Evolutionary conservation across 495 filamentous ascomycete species (phyloP).

Genomic region (Xylona heveae): DNA sequence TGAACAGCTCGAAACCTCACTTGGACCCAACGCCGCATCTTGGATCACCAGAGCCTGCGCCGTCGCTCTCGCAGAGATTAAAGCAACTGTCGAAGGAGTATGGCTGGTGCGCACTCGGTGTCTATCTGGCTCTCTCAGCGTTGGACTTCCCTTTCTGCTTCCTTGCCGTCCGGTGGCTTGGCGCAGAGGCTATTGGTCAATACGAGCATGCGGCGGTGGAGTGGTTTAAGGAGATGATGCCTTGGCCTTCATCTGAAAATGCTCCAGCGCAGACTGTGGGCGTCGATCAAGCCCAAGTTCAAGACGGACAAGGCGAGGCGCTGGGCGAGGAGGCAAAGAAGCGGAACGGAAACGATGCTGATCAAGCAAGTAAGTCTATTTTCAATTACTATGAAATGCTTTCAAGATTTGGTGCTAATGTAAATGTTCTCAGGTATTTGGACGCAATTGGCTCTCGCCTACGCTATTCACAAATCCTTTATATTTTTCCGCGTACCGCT

Average conservation of each 20-base stretch:
- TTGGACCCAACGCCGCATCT: neutral
- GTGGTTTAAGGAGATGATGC: constrained; percentile 20
- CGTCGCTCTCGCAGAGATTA: constrained; percentile 44
- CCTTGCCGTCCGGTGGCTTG: constrained; percentile 57
- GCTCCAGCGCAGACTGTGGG: constrained; percentile 6
- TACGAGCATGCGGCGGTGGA: constrained; percentile 27
- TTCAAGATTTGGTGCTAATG: neutral
- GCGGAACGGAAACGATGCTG: constrained; percentile 17
- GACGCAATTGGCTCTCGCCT: constrained; percentile 86
- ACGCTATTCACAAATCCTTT: constrained; percentile 94
- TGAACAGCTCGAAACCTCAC: neutral
- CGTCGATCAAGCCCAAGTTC: constrained; percentile 13
- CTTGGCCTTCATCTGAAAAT: constrained; percentile 17
- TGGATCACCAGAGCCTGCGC: constrained; percentile 7
- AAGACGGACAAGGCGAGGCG: constrained; percentile 20
- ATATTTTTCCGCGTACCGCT: constrained; percentile 86
- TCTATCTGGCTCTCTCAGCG: constrained; percentile 64
- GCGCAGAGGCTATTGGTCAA: constrained; percentile 63
- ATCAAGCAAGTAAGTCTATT: constrained; percentile 27
- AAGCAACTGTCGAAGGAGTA: constrained; percentile 82
- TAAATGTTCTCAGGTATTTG: constrained; percentile 30
- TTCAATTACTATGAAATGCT: constrained; percentile 2
- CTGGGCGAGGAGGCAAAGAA: constrained; percentile 30
- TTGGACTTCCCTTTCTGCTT: constrained; percentile 95
- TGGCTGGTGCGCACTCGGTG: constrained; percentile 80